Evolutionary conservation across 2,329 filamentous ascomycete genomes (phyloP), one percentile per base, ranked within the genome.

Genomic region (Sarocladiaceae sp.): DNA sequence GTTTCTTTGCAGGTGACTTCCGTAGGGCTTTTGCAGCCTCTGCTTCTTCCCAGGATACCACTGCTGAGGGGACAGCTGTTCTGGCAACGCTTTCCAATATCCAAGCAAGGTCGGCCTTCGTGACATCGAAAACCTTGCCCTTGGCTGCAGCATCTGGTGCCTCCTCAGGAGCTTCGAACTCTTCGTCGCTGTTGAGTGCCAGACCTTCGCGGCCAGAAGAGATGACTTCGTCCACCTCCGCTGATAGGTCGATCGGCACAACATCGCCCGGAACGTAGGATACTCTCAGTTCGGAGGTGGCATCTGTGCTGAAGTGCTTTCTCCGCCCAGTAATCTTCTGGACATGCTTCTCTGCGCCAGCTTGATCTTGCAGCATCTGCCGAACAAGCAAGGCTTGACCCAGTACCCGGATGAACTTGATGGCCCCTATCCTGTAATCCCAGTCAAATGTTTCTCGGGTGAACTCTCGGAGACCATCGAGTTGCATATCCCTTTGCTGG

Each of bases 361-460:
- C 36, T 17, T 53, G 51, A 8, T 39, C 52, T 37, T 58, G 51
- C 1, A 54, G 55, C 57, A 84, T 74, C 55, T 79, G 83, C 55
- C 79, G 81, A 13, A 83, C 75, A 2, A 97, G 73, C 1, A 97
- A 70, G 7, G 86, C 84, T 11, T 90, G 88, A 0, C 90, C 87
- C 11, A 97, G 72, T 25, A 88, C 86, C 13, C 86, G 82, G 25
- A 96, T 84, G 55, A 96, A 88, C 62, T 96, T 96, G 62, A 87
- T 81, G 15, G 92, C 91, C 1, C 92, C 93, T 49, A 79, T 78
- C 25, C 84, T 80, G 59, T 84, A 87, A 4, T 79, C 82, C 94
- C 94, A 99, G 54, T 92, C 90, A 58, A 99, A 95, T 0, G 86
- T 86, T 56, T 95, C 85, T 1, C 79, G 78, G 0, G 86, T 80